Conservation (phyloP, 2,329 filamentous ascomycete species). For the Fusarium torulosum region DNA sequence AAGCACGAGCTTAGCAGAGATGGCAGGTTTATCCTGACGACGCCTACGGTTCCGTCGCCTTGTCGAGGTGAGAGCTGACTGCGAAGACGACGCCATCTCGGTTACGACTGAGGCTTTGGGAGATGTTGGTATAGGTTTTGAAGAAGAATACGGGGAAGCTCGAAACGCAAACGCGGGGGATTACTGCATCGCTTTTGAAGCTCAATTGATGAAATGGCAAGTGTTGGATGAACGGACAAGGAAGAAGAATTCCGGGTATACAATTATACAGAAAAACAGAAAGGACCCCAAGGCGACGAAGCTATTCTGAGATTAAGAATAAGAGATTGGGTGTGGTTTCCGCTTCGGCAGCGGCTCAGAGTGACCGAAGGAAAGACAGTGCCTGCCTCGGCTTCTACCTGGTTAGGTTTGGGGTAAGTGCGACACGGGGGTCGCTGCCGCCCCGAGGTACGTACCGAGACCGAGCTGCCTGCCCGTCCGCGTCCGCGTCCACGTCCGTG, state of each 20-base stretch:
- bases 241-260: conserved; percentile 3
- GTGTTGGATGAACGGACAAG: background rate
- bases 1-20: conserved; percentile 84
- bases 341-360: conserved; percentile 42
- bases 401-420: conserved; percentile 21
- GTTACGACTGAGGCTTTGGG: background rate
- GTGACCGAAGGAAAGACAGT: conserved; percentile 34
- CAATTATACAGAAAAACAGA: conserved; percentile 13
- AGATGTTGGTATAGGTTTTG: conserved; percentile 4
- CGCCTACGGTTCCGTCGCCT: conserved; percentile 65
- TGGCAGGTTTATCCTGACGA: conserved; percentile 77
- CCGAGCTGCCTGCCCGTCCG: conserved; percentile 24
- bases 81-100: conserved; percentile 50
- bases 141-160: conserved; percentile 32
- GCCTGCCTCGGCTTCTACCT: conserved; percentile 43
- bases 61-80: conserved; percentile 42
- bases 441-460: conserved; percentile 36
- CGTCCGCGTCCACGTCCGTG: background rate
- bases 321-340: conserved; percentile 34
- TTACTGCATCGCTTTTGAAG: conserved; percentile 32
- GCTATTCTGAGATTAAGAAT: conserved; percentile 26
- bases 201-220: conserved; percentile 6
- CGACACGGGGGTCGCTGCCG: conserved; percentile 25
- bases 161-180: conserved; percentile 35
- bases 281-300: conserved; percentile 15